Conservation (phyloP, 106 monocot species). For the Phalaenopsis equestris region DNA sequence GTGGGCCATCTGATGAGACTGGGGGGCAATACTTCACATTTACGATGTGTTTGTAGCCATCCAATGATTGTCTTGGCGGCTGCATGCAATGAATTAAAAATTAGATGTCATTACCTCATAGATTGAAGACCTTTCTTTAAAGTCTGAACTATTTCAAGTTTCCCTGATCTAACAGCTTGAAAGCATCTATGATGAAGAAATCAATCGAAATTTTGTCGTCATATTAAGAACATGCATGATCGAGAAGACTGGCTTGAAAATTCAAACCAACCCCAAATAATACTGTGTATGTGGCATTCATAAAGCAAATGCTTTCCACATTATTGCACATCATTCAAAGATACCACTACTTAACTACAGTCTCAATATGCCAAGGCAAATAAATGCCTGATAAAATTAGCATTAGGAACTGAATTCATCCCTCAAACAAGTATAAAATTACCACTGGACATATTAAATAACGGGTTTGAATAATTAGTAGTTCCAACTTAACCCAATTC, state of each 20-base stretch:
- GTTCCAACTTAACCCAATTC: too few species aligned
- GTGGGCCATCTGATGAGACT: constrained; percentile 40
- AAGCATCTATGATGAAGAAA: neutral
- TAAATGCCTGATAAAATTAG: neutral
- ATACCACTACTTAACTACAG: neutral
- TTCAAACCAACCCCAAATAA: too few species aligned
- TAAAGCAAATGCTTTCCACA: neutral
- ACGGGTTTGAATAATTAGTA: neutral
- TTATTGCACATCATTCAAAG: neutral
- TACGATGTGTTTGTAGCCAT: constrained; percentile 89
- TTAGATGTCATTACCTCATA: neutral
- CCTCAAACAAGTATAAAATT: neutral
- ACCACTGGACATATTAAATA: neutral
- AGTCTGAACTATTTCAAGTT: neutral
- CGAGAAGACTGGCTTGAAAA: too few species aligned
- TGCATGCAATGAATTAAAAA: constrained; percentile 19
- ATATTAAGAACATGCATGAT: too few species aligned
- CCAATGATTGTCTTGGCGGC: constrained; percentile 62
- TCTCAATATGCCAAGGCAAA: neutral
- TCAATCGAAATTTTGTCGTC: too few species aligned
- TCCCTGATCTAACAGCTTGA: neutral
- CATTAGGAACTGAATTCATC: neutral
- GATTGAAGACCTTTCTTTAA: neutral
- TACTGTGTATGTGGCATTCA: neutral
- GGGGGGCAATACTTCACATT: constrained; percentile 66